Conservation (phyloP, 108 stramenopile species). For the Nitzschia inconspicua region DNA sequence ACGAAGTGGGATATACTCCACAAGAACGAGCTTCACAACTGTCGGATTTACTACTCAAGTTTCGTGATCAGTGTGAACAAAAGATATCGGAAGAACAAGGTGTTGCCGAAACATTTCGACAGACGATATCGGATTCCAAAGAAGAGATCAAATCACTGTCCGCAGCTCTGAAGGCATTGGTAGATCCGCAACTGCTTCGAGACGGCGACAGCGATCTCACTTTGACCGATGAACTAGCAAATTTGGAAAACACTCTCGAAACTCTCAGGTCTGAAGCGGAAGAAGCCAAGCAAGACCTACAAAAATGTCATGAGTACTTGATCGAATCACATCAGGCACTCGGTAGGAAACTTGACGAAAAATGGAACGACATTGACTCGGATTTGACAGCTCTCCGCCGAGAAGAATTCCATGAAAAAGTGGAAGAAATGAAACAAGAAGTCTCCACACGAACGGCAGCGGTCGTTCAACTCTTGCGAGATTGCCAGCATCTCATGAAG, state of each 20-base stretch:
- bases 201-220: slow-evolving; percentile 29
- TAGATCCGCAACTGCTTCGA: slow-evolving; percentile 43
- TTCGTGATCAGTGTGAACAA: slow-evolving; percentile 59
- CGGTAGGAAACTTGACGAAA: slow-evolving; percentile 43
- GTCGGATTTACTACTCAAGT: slow-evolving; percentile 56
- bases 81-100: slow-evolving; percentile 68
- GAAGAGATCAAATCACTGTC: slow-evolving; percentile 47
- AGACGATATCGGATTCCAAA: slow-evolving; percentile 62
- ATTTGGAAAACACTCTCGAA: slow-evolving; percentile 57
- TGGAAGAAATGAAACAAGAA: slow-evolving; percentile 66
- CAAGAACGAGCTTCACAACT: slow-evolving; percentile 78
- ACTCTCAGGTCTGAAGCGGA: slow-evolving; percentile 33
- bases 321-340: slow-evolving; percentile 63
- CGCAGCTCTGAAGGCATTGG: slow-evolving; percentile 41
- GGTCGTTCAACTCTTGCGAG: slow-evolving; percentile 63
- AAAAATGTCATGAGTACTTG: slow-evolving; percentile 39
- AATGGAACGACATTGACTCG: slow-evolving; percentile 61
- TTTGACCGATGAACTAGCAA: slow-evolving; percentile 63
- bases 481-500: slow-evolving; percentile 77
- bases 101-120: slow-evolving; percentile 77
- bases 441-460: slow-evolving; percentile 54
- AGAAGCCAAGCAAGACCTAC: slow-evolving; percentile 49
- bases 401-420: slow-evolving; percentile 59
- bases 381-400: slow-evolving; percentile 56
- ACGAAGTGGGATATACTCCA: slow-evolving; percentile 75